Conservation (phyloP, 208 protist species). For the Acanthamoeba sp. region DNA sequence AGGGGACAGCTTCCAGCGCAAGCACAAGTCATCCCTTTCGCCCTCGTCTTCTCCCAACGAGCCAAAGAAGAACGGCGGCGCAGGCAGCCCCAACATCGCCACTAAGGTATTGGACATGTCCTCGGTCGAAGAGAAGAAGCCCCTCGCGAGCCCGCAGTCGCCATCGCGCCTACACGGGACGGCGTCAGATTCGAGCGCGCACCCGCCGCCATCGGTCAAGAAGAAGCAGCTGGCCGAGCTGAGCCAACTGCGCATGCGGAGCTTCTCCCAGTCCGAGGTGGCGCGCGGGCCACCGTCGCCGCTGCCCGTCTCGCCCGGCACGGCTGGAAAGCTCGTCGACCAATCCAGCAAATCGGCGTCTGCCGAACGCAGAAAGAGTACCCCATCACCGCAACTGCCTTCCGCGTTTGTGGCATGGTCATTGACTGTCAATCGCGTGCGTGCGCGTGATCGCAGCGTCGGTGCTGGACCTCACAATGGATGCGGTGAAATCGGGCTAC, state of each 20-base stretch:
- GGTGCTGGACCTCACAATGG: background rate
- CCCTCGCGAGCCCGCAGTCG: background rate
- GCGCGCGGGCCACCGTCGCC: background rate
- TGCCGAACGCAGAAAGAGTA: background rate
- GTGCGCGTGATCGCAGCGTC: background rate
- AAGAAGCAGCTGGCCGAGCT: background rate
- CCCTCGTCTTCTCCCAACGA: background rate
- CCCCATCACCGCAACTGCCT: background rate
- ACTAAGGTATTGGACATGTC: background rate
- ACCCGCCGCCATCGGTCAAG: background rate
- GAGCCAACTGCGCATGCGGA: conserved; percentile 22
- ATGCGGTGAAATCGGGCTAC: conserved; percentile 11
- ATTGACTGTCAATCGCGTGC: background rate
- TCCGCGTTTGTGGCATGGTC: background rate
- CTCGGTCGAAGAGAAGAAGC: background rate
- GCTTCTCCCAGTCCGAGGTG: background rate
- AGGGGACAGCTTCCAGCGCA: background rate
- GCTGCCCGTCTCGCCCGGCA: background rate
- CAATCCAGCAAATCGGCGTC: background rate
- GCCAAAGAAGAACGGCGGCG: background rate
- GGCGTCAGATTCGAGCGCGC: background rate
- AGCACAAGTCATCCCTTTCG: background rate
- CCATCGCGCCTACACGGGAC: background rate
- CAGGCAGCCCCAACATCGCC: background rate
- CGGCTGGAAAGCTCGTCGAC: background rate